phyloP scores from a whole-genome alignment of 805 yeast species.

The Candida wancherniae region DNA sequence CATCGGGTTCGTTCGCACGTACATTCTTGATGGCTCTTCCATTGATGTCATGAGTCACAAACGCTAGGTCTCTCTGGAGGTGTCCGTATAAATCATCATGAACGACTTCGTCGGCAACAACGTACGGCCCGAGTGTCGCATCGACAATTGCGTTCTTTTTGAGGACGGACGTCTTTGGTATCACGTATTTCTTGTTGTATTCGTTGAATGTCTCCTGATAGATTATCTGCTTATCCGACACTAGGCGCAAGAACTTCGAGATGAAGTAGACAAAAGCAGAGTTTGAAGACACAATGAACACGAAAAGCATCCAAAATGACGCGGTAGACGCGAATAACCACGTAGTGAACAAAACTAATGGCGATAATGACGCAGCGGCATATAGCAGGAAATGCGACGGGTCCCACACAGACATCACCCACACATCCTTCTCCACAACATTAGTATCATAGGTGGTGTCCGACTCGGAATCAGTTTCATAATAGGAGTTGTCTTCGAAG shows the following conservation, averaged over 20 bases:
- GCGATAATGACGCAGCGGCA: constrained; percentile 54
- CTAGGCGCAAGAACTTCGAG: constrained; percentile 39
- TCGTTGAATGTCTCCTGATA: constrained; percentile 59
- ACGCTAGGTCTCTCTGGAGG: constrained; percentile 30
- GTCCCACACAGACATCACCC: constrained; percentile 62
- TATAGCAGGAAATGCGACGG: constrained; percentile 56
- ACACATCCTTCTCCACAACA: constrained; percentile 33
- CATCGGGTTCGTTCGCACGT: constrained; percentile 11
- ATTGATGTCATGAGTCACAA: constrained; percentile 47
- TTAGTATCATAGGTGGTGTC: constrained; percentile 20
- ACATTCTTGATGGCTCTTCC: constrained; percentile 25
- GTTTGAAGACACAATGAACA: constrained; percentile 31
- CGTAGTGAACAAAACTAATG: constrained; percentile 43
- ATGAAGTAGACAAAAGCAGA: constrained; percentile 36
- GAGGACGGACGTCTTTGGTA: constrained; percentile 48
- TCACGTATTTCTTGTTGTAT: constrained; percentile 56
- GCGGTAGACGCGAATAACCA: constrained; percentile 24
- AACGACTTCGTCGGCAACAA: constrained; percentile 22
- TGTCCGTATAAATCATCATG: constrained; percentile 19
- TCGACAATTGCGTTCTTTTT: constrained; percentile 60
- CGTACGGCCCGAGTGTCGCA: constrained; percentile 42
- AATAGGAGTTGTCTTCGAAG: constrained; percentile 14
- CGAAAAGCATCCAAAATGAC: constrained; percentile 28
- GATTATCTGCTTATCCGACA: constrained; percentile 57
- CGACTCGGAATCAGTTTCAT: constrained; percentile 19